A percentile compares a stretch with the other conserved stretches of the same genome.
Evolutionary conservation across 345 rosid species (phyloP).

Genomic region (Xanthoceras sorbifolium): DNA sequence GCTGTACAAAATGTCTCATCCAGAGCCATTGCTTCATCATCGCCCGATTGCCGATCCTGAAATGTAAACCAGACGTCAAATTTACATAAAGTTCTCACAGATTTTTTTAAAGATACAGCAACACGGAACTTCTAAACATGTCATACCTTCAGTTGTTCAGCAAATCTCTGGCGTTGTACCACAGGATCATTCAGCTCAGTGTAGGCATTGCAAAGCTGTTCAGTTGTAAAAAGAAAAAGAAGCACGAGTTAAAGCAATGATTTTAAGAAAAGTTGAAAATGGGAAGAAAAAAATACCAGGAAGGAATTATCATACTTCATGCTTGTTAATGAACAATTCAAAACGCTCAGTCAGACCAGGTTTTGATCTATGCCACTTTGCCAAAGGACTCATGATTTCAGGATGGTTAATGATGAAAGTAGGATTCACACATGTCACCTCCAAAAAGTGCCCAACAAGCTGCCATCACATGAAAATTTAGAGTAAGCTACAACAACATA

Average conservation of each 20-base stretch:
- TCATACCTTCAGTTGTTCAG: slow-evolving; percentile 88
- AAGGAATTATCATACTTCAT: slow-evolving; percentile 51
- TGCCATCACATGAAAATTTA: slow-evolving; percentile 33
- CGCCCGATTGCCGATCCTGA: slow-evolving; percentile 92
- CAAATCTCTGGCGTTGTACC: slow-evolving; percentile 90
- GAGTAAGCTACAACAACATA: slow-evolving; percentile 2
- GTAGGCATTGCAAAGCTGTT: slow-evolving; percentile 90
- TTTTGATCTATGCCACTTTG: slow-evolving; percentile 80
- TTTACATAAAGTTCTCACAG: background rate
- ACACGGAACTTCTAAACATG: background rate
- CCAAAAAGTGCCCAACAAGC: slow-evolving; percentile 96
- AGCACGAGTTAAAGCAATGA: background rate
- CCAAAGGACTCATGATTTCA: slow-evolving; percentile 88
- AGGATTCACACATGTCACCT: slow-evolving; percentile 91
- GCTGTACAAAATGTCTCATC: slow-evolving; percentile 92
- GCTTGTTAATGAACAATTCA: slow-evolving; percentile 90
- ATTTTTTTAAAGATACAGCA: background rate
- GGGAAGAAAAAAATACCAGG: background rate
- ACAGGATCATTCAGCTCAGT: slow-evolving; percentile 97
- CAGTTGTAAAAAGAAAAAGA: slow-evolving; percentile 2
- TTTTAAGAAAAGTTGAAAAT: background rate
- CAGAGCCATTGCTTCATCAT: slow-evolving; percentile 96
- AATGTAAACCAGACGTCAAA: background rate
- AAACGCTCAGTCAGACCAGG: slow-evolving; percentile 87
- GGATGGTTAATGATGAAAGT: slow-evolving; percentile 92